Evolutionary conservation across 441 rosid species (phyloP).

Genomic region (Euphorbia celastroides): DNA sequence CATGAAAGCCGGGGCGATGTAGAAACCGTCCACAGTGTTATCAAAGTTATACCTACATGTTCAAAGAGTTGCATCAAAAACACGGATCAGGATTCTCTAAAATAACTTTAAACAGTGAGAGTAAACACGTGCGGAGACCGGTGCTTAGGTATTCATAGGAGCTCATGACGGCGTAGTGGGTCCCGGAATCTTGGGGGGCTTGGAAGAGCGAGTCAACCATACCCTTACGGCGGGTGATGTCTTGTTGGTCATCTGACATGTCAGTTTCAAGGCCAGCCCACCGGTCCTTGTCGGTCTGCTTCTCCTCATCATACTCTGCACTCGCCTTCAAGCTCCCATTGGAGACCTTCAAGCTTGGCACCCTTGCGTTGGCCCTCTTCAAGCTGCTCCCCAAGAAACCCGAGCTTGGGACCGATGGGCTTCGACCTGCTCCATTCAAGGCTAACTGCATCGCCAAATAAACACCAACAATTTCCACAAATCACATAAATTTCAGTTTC

Average conservation of each 20-base stretch:
- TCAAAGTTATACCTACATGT: constrained; percentile 56
- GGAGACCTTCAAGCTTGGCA: constrained; percentile 33
- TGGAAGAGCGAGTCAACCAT: constrained; percentile 90
- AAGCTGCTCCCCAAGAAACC: constrained; percentile 58
- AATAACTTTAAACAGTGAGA: neutral
- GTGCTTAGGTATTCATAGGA: constrained; percentile 78
- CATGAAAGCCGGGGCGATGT: constrained; percentile 97
- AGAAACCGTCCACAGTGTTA: constrained; percentile 71
- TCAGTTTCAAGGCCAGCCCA: constrained; percentile 75
- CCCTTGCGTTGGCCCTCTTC: constrained; percentile 56
- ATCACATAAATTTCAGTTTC: too few relatives aligned
- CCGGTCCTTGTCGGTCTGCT: constrained; percentile 67
- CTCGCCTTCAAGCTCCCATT: constrained; percentile 46
- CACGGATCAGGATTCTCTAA: too few relatives aligned
- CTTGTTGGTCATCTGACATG: constrained; percentile 86
- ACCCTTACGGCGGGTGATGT: constrained; percentile 89
- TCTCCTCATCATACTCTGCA: constrained; percentile 46
- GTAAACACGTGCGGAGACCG: constrained; percentile 60
- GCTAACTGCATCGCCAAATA: constrained; percentile 46
- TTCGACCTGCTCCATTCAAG: constrained; percentile 61
- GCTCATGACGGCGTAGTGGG: constrained; percentile 68
- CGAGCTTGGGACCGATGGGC: constrained; percentile 47
- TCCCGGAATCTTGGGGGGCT: constrained; percentile 68
- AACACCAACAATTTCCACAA: too few relatives aligned
- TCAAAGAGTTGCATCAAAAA: neutral